phyloP scores from a whole-genome alignment of 164 flowering plant genomes.

The Tinospora cordifolia region DNA sequence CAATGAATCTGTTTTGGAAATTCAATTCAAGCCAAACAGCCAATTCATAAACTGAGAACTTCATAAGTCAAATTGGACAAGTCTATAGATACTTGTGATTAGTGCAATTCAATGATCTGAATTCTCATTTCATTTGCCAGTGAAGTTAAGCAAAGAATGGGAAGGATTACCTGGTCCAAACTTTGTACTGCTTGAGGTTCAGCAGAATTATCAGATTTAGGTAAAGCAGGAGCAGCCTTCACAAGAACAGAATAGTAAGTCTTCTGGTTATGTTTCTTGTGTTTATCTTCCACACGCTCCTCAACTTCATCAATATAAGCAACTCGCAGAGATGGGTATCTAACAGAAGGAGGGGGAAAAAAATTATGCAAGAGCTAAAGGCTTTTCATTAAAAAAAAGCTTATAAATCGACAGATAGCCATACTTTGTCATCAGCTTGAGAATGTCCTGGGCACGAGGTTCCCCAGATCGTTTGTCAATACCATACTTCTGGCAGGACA shows the following conservation, averaged over 20 bases:
- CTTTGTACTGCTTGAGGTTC: slow-evolving; percentile 60
- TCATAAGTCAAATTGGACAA: neutral
- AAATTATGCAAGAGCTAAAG: slow-evolving; percentile 2
- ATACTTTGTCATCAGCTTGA: slow-evolving; percentile 59
- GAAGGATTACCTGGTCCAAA: slow-evolving; percentile 65
- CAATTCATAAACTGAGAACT: neutral
- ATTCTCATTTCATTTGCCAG: neutral
- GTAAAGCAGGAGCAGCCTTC: slow-evolving; percentile 71
- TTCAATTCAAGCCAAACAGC: too few species aligned
- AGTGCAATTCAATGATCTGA: neutral
- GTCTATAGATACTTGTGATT: neutral
- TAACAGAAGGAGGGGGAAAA: slow-evolving; percentile 19
- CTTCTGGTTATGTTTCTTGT: slow-evolving; percentile 58
- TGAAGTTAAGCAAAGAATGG: neutral
- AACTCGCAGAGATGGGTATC: slow-evolving; percentile 92
- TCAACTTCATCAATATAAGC: slow-evolving; percentile 98
- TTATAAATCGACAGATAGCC: neutral
- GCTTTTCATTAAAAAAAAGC: neutral
- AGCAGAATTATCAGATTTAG: slow-evolving; percentile 52
- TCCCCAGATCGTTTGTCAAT: slow-evolving; percentile 66
- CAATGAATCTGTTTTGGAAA: too few species aligned
- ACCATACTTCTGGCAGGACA: slow-evolving; percentile 70
- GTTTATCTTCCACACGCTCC: slow-evolving; percentile 53
- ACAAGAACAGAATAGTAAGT: slow-evolving; percentile 78
- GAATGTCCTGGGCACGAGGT: slow-evolving; percentile 54